Percentiles rank a stretch among this genome's conserved stretches.
Conservation (phyloP, 257 asterid species). For the Fraxinus quadrangulata region DNA sequence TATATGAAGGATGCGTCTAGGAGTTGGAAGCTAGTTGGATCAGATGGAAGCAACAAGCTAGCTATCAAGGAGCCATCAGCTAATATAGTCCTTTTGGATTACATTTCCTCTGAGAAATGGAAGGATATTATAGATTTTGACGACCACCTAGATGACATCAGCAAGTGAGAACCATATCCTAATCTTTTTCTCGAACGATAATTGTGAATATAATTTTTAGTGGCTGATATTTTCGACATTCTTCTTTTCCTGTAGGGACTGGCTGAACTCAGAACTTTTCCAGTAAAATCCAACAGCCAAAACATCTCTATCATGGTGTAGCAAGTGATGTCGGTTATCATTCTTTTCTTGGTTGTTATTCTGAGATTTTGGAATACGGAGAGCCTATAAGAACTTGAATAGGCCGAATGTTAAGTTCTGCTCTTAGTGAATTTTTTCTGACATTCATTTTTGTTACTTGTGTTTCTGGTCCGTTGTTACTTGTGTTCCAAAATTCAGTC, state of each 20-base stretch:
- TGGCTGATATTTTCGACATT: neutral
- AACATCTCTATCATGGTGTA: neutral
- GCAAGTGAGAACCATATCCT: constrained; percentile 62
- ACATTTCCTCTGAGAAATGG: constrained; percentile 82
- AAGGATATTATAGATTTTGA: constrained; percentile 75
- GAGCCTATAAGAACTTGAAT: too few relatives aligned
- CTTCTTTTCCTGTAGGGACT: constrained; percentile 54
- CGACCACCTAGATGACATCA: constrained; percentile 91
- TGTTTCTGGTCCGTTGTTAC: neutral
- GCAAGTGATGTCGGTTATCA: constrained; percentile 7
- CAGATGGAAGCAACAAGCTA: constrained; percentile 59
- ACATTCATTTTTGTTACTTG: neutral
- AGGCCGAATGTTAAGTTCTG: neutral
- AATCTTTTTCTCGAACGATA: neutral
- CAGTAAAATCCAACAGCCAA: constrained; percentile 38
- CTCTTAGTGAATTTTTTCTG: neutral
- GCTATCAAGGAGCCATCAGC: constrained; percentile 80
- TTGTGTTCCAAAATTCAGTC: neutral
- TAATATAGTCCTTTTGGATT: constrained; percentile 71
- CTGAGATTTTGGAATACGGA: constrained; percentile 8
- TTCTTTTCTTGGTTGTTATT: neutral
- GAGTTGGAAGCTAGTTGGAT: constrained; percentile 79
- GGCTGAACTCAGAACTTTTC: constrained; percentile 73
- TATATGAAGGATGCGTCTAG: constrained; percentile 78
- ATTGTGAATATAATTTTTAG: neutral